Percentiles rank a stretch among this genome's conserved stretches.
Evolutionary conservation across 371 early-diverging fungal genomes (phyloP).

Genomic region (Entomophthora muscae): DNA sequence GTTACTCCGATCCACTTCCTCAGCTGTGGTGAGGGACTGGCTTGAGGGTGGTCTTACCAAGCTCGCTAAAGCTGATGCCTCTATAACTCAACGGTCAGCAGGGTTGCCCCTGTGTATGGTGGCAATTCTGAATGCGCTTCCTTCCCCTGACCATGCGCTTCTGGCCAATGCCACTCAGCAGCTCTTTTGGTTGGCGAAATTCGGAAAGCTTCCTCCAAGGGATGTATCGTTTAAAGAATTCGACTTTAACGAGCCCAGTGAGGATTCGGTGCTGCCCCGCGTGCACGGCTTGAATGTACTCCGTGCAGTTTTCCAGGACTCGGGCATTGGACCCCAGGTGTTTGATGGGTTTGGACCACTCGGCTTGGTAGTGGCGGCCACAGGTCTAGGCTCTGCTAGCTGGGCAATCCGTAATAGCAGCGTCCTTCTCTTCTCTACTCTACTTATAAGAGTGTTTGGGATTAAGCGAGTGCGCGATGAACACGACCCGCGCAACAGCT

Average conservation of each 20-base stretch:
- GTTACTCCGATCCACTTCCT: neutral
- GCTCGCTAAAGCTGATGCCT: conserved; percentile 19
- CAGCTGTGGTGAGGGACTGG: neutral
- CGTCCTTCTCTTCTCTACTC: conserved; percentile 78
- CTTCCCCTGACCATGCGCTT: conserved; percentile 33
- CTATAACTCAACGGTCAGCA: conserved; percentile 86
- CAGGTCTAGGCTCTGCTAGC: conserved; percentile 30
- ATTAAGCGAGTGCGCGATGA: conserved; percentile 55
- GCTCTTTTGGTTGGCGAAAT: conserved; percentile 42
- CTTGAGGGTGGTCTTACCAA: neutral
- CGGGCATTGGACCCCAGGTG: conserved; percentile 46
- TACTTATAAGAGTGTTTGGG: conserved; percentile 70
- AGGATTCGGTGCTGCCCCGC: conserved; percentile 38
- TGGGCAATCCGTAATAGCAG: conserved; percentile 90
- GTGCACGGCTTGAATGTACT: conserved; percentile 83
- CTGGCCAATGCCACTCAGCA: conserved; percentile 46
- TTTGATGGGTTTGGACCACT: conserved; percentile 39
- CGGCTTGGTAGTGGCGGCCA: neutral
- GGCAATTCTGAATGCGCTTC: conserved; percentile 58
- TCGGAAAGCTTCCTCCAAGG: conserved; percentile 18
- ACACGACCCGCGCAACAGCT: conserved; percentile 46
- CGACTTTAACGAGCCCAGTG: neutral
- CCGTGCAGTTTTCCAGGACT: conserved; percentile 64
- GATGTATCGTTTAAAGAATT: conserved; percentile 7
- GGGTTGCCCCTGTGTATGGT: conserved; percentile 79